Evolutionary conservation across 2,329 filamentous ascomycete species (phyloP).

Genomic region (Hansfordia pulvinata): DNA sequence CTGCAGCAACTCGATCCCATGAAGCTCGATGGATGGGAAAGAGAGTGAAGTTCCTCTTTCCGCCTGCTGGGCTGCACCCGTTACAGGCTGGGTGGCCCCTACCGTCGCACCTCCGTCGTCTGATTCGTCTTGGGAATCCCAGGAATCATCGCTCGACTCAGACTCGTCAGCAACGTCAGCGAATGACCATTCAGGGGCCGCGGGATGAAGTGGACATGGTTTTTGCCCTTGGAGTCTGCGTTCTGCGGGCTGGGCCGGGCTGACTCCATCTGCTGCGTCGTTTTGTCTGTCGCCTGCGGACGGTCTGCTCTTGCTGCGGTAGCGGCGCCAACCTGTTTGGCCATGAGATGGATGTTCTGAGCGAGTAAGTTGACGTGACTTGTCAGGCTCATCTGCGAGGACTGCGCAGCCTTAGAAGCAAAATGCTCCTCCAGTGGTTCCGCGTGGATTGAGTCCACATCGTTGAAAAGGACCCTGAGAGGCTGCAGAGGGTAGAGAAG

Average conservation of each 20-base stretch:
- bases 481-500: slow-evolving; percentile 57
- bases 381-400: slow-evolving; percentile 50
- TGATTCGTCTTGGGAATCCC: slow-evolving; percentile 34
- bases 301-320: slow-evolving; percentile 7
- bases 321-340: slow-evolving; percentile 31
- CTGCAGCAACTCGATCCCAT: slow-evolving; percentile 65
- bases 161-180: slow-evolving; percentile 31
- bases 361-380: slow-evolving; percentile 63
- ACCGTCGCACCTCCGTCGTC: slow-evolving; percentile 28
- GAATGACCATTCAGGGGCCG: slow-evolving; percentile 64
- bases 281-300: slow-evolving; percentile 5
- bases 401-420: slow-evolving; percentile 37
- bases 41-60: slow-evolving; percentile 66
- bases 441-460: slow-evolving; percentile 44
- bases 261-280: slow-evolving; percentile 8
- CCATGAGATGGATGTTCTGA: slow-evolving; percentile 56
- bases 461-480: slow-evolving; percentile 51
- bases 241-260: too few species aligned
- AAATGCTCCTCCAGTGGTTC: slow-evolving; percentile 54
- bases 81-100: too few species aligned
- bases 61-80: too few species aligned
- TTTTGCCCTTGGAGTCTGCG: slow-evolving; percentile 29
- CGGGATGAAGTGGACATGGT: slow-evolving; percentile 59
- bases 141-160: slow-evolving; percentile 24
- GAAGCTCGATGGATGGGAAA: slow-evolving; percentile 64